Percentiles rank a stretch among this genome's conserved stretches.
Conservation (phyloP, 345 rosid genomes). For the Arabis hirsuta region DNA sequence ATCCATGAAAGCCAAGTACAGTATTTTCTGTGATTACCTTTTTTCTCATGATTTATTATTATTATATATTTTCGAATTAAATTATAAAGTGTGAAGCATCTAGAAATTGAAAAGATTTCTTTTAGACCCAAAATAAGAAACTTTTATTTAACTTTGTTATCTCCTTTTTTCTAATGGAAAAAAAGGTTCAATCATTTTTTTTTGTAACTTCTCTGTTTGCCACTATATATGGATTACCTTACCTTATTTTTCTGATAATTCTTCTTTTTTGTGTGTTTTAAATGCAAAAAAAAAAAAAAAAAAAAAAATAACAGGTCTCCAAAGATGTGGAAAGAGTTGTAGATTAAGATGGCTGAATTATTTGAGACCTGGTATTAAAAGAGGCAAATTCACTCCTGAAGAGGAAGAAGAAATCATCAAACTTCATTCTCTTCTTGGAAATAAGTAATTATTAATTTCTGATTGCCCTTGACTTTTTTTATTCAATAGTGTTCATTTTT, state of each 20-base stretch:
- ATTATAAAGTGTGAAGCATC: slow-evolving; percentile 12
- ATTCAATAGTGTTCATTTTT: not conserved
- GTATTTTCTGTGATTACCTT: not conserved
- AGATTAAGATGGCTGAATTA: slow-evolving; percentile 46
- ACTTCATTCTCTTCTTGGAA: slow-evolving; percentile 36
- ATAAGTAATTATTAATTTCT: slow-evolving; percentile 29
- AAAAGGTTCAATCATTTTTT: not conserved
- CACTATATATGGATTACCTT: not conserved
- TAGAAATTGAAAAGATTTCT: not conserved
- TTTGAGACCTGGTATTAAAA: slow-evolving; percentile 43
- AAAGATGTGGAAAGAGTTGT: slow-evolving; percentile 47
- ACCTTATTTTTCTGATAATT: not conserved
- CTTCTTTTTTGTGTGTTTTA: too few relatives aligned
- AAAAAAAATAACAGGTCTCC: slow-evolving; percentile 22
- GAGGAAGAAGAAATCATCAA: slow-evolving; percentile 42
- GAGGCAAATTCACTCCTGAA: slow-evolving; percentile 37
- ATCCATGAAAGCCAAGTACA: slow-evolving; percentile 14
- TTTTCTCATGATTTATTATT: slow-evolving; percentile 4
- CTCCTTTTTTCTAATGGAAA: slow-evolving; percentile 17
- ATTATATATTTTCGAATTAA: not conserved
- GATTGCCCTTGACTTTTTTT: not conserved
- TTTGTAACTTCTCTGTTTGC: slow-evolving; percentile 19
- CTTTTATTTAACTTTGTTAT: slow-evolving; percentile 1
- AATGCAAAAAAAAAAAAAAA: not conserved
- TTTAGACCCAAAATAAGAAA: slow-evolving; percentile 2